These are phyloP conservation scores for Cladosporium sphaerospermum DNA, from an alignment of 2,329 filamentous ascomycete species.

Conservation along the genomic window DNA sequence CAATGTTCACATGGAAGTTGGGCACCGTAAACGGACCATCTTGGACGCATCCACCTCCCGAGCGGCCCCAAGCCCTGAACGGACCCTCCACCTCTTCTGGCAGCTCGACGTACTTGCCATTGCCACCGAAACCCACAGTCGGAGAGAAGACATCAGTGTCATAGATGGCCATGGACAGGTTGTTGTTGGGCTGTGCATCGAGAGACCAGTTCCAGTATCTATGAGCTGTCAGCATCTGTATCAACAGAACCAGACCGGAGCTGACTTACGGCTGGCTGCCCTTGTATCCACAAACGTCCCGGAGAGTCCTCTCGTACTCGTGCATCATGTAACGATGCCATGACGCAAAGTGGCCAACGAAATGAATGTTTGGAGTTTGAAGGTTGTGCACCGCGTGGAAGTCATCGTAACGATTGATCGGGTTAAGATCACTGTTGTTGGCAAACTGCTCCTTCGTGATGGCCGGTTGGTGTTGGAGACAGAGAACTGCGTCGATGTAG, in stretches of 20 bases:
- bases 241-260: background rate
- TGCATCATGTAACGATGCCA: constrained; percentile 26
- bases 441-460: constrained; percentile 15
- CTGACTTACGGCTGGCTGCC: constrained; percentile 11
- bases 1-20: constrained; percentile 9
- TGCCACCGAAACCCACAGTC: constrained; percentile 18
- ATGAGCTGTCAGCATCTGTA: background rate
- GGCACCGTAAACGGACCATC: constrained; percentile 23
- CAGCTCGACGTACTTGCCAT: constrained; percentile 12
- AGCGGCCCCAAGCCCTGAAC: background rate
- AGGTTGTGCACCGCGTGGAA: constrained; percentile 21
- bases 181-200: constrained; percentile 15
- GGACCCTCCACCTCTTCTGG: constrained; percentile 1
- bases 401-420: constrained; percentile 20
- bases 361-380: constrained; percentile 18
- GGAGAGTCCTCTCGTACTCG: constrained; percentile 20
- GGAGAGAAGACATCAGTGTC: constrained; percentile 2
- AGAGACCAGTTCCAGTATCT: constrained; percentile 27
- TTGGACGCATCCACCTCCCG: constrained; percentile 19
- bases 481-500: constrained; percentile 23
- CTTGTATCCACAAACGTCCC: constrained; percentile 20
- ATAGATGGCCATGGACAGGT: constrained; percentile 13
- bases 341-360: constrained; percentile 20
- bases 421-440: constrained; percentile 12
- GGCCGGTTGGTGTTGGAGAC: constrained; percentile 16